Conservation (phyloP, 169 alveolate species). For the Cryptosporidium bovis region DNA sequence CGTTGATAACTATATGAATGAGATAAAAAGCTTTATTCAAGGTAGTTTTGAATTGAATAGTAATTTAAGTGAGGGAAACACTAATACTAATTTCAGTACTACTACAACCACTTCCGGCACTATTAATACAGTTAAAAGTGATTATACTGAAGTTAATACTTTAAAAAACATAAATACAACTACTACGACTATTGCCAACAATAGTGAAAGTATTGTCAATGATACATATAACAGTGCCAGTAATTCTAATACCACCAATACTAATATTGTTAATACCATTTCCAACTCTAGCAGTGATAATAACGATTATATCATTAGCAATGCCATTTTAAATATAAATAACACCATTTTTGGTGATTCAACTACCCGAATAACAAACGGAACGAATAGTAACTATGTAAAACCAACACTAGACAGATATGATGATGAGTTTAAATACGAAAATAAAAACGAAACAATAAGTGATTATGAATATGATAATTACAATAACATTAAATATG, state of each 20-base stretch:
- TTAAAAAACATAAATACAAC: no score
- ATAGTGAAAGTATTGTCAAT: no score
- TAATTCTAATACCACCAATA: not conserved
- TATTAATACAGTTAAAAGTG: no score
- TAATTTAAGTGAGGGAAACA: not conserved
- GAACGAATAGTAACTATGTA: not conserved
- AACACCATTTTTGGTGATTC: not conserved
- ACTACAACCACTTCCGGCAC: no score
- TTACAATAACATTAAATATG: not conserved
- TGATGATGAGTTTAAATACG: slow-evolving; percentile 1
- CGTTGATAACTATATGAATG: no score
- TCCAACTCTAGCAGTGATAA: not conserved
- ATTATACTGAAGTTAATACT: no score
- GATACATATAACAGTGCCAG: not conserved
- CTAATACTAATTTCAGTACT: not conserved
- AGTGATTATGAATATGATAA: not conserved
- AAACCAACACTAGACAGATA: not conserved
- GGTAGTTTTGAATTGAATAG: no score
- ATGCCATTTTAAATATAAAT: not conserved
- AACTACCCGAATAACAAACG: not conserved
- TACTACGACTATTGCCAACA: no score
- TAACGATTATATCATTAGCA: not conserved
- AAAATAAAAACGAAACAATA: slow-evolving; percentile 1
- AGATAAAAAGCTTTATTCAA: no score
- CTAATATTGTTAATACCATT: not conserved